Evolutionary conservation across 2,329 filamentous ascomycete species (phyloP), one percentile per base, ranked within the genome.

Genomic region (Proliferodiscus dingleyae): DNA sequence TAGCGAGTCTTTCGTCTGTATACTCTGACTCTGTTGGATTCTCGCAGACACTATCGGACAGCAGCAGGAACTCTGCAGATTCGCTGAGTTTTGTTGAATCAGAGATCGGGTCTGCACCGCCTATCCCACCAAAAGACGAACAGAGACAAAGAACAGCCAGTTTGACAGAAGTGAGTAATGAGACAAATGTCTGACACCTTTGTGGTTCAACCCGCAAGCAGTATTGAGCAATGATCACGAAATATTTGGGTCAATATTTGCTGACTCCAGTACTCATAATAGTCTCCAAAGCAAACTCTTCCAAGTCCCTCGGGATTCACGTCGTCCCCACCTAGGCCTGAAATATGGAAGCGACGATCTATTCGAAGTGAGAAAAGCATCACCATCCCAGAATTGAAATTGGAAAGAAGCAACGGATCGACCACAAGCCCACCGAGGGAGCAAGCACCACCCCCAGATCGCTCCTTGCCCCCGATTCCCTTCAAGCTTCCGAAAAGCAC

Each of bases 391-490:
- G 56, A 62, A 21, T 50, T 64, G 23, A 61, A 61, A 26, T 51
- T 64, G 22, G 37, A 55, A 30, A 54, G 56, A 33, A 59, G 55
- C 45, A 63, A 64, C 55, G 60, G 61, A 10, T 60, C 59, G 21
- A 63, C 61, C 2, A 56, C 56, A 7, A 55, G 46, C 30, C 55
- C 55, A 34, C 54, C 57, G 37, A 36, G 39, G 18, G 24, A 43
- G 43, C 54, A 57, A 36, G 45, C 47, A 26, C 57, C 46, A 47
- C 21, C 49, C 10, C 40, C 41, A 10, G 46, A 57, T 26, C 52
- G 51, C 28, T 40, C 43, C 28, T 42, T 57, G 24, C 53, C 54
- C 15, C 15, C 46, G 29, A 18, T 50, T 23, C 52, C 52, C 37
- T 45, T 45, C 30, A 39, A 47, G 24, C 38, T 54, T 8, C 56